phyloP scores from a whole-genome alignment of 495 filamentous ascomycete species.

The Penicillium egyptiacum region DNA sequence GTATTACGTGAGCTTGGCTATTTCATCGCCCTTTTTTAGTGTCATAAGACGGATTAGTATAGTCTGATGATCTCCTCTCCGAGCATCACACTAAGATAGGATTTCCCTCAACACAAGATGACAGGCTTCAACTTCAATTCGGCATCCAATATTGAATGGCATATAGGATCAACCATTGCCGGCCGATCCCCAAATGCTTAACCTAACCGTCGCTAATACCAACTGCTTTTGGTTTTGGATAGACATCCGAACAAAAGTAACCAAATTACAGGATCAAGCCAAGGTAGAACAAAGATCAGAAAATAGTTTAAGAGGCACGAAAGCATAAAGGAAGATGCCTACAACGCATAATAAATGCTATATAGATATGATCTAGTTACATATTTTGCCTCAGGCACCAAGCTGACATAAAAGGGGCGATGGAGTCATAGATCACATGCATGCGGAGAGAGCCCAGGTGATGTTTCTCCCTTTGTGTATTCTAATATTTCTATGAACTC shows the following conservation, averaged over 20 bases:
- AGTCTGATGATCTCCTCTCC: not conserved
- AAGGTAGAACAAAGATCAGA: not conserved
- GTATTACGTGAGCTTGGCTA: not conserved
- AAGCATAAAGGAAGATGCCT: not conserved
- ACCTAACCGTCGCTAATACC: not conserved
- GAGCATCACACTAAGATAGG: not conserved
- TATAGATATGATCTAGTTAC: not conserved
- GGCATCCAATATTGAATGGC: not conserved
- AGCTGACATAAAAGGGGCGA: slow-evolving; percentile 3
- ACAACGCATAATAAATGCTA: not conserved
- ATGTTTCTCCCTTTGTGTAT: slow-evolving; percentile 7
- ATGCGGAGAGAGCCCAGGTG: slow-evolving; percentile 4
- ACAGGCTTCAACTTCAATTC: not conserved
- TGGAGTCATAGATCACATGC: slow-evolving; percentile 11
- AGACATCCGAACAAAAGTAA: not conserved
- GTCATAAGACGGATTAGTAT: not conserved
- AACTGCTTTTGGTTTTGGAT: not conserved
- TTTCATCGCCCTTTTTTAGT: not conserved
- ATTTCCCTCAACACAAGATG: not conserved
- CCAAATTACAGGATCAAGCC: not conserved
- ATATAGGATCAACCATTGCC: not conserved
- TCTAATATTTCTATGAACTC: not conserved
- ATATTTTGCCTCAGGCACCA: not conserved
- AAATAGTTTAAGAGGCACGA: not conserved
- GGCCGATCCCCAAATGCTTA: not conserved